Base-by-base conservation (phyloP, 2,329 filamentous ascomycete species). In the Coniochaeta ligniaria region DNA sequence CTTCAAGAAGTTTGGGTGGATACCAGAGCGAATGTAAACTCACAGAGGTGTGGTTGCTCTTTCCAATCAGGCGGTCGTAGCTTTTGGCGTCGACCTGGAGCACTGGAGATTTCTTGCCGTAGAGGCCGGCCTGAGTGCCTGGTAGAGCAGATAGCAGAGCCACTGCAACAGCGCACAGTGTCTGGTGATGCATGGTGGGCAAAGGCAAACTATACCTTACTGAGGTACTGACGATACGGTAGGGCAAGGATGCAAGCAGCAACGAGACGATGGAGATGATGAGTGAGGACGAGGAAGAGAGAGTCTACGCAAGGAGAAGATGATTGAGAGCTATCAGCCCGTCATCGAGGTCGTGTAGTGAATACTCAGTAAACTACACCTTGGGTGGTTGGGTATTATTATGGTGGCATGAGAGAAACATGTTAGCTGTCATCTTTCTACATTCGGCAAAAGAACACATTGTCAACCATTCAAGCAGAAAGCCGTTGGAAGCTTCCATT, bases 41-140 rank as follows among this genome's bases (percentile, higher is more conserved):
- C 83, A 96, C 93, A 59, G 92, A 92, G 47, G 92, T 96, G 75
- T 98, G 82, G 72, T 97, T 97, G 31, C 92, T 96, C 71, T 91
- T 87, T 55, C 89, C 86, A 74, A 99, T 92, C 66, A 96, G 78
- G 64, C 82, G 84, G 71, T 94, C 87, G 74, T 96, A 98, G 69
- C 82, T 90, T 75, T 89, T 90, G 61, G 82, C 83, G 68, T 89
- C 87, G 65, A 98, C 78, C 74, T 96, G 91, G 50, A 98, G 74
- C 50, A 99, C 95, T 14, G 91, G 87, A 1, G 93, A 97, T 73
- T 83, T 90, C 78, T 94, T 96, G 62, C 86, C 78, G 78, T 99
- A 99, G 62, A 99, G 75, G 66, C 85, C 86, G 65, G 90, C 88
- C 59, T 87, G 85, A 60, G 82, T 83, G 58, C 82, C 81, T 33